Percentiles rank a stretch among this genome's conserved stretches.
These are phyloP conservation scores for Ilex asprella DNA, from an alignment of 257 asterid genomes.

Conservation along the genomic window DNA sequence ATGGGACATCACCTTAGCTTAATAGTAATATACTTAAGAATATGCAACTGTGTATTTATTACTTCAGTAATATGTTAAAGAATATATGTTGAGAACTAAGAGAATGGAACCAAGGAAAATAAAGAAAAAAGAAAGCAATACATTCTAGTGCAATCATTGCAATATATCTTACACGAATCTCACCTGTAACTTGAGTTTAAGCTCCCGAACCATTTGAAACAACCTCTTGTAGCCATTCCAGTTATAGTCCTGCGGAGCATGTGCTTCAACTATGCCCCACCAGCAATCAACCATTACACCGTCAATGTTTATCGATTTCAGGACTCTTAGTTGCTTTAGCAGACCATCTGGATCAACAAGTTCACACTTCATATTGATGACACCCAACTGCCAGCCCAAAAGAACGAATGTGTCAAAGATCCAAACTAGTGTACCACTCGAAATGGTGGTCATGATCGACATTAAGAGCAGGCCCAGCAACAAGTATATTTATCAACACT, in stretches of 20 bases:
- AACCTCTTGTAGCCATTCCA: slow-evolving; percentile 91
- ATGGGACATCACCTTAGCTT: no score
- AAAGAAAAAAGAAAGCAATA: background rate
- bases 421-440: background rate
- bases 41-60: no score
- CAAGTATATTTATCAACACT: no score
- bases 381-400: slow-evolving; percentile 69
- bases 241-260: slow-evolving; percentile 83
- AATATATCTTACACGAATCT: slow-evolving; percentile 18
- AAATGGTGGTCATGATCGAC: no score
- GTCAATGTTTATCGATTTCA: slow-evolving; percentile 69
- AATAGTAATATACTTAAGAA: no score
- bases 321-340: slow-evolving; percentile 66
- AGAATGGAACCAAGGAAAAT: background rate
- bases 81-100: background rate
- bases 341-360: slow-evolving; percentile 84
- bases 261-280: slow-evolving; percentile 98
- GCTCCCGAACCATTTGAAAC: slow-evolving; percentile 71
- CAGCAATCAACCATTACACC: slow-evolving; percentile 93
- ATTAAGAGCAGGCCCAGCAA: no score
- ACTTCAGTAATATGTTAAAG: slow-evolving; percentile 1
- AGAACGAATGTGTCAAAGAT: slow-evolving; percentile 14
- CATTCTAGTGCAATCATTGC: background rate
- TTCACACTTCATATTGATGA: slow-evolving; percentile 81
- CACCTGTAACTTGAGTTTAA: slow-evolving; percentile 82